A percentile compares a stretch with the other conserved stretches of the same genome.
These are phyloP conservation scores for Musa beccarii DNA, from an alignment of 176 grass and related monocot genomes.

Conservation along the genomic window DNA sequence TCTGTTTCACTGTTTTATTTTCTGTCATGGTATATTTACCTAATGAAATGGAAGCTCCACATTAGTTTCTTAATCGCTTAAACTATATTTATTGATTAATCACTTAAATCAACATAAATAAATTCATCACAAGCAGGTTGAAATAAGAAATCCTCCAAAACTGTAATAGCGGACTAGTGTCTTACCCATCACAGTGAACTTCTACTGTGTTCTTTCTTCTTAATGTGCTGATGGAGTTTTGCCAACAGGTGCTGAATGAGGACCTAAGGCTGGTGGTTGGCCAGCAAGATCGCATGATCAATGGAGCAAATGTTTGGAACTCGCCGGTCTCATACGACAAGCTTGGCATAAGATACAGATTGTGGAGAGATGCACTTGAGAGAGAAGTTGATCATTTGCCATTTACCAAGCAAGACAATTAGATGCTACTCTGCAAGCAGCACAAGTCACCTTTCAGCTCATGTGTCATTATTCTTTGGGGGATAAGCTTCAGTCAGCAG, in stretches of 20 bases:
- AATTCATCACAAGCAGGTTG: too few relatives aligned
- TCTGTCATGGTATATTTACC: too few relatives aligned
- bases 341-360: constrained; percentile 70
- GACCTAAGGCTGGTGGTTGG: constrained; percentile 81
- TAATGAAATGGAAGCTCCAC: too few relatives aligned
- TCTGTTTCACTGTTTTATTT: too few relatives aligned
- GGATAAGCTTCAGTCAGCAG: neutral
- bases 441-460: constrained; percentile 18
- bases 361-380: constrained; percentile 76
- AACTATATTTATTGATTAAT: too few relatives aligned
- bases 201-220: neutral
- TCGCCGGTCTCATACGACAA: constrained; percentile 86
- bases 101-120: too few relatives aligned
- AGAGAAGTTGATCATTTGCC: constrained; percentile 46
- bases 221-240: neutral
- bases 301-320: constrained; percentile 84
- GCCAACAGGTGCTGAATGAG: constrained; percentile 83
- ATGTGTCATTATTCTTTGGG: constrained; percentile 28
- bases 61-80: too few relatives aligned
- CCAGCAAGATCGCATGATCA: constrained; percentile 93
- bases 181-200: too few relatives aligned
- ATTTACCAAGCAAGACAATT: constrained; percentile 44
- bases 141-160: too few relatives aligned
- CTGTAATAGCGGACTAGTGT: too few relatives aligned
- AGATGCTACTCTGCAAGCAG: constrained; percentile 22